Percentiles rank a stretch among this genome's conserved stretches.
These are phyloP conservation scores for Gossypium arboreum DNA, from an alignment of 345 rosid genomes.

Conservation along the genomic window DNA sequence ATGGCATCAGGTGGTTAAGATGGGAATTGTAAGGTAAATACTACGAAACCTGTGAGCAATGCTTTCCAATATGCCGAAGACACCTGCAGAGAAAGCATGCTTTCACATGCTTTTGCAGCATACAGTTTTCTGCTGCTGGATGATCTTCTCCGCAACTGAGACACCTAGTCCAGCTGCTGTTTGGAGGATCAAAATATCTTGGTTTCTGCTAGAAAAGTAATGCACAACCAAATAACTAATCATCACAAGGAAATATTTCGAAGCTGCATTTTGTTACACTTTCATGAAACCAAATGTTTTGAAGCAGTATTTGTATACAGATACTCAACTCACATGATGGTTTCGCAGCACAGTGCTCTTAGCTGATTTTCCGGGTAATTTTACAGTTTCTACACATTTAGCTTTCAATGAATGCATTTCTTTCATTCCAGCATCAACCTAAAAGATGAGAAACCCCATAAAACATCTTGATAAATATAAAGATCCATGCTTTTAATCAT, in stretches of 20 bases:
- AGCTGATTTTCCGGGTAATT: not conserved
- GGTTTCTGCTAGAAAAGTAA: constrained; percentile 23
- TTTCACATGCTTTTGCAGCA: constrained; percentile 17
- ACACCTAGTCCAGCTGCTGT: not conserved
- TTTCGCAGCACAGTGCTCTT: constrained; percentile 21
- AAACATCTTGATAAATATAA: constrained; percentile 11
- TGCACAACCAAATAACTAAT: not conserved
- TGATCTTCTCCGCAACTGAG: constrained; percentile 19
- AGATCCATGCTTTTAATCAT: not conserved
- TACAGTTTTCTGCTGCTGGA: constrained; percentile 12
- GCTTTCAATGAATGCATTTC: not conserved
- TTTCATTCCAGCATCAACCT: constrained; percentile 16
- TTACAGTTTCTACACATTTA: not conserved
- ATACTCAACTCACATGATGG: constrained; percentile 26
- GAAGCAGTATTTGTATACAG: not conserved
- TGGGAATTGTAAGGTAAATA: constrained; percentile 6
- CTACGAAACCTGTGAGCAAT: constrained; percentile 27
- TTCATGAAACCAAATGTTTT: not conserved
- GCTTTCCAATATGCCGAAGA: constrained; percentile 22
- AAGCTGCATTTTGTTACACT: not conserved
- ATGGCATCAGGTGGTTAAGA: not conserved
- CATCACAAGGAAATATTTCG: not conserved
- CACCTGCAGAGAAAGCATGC: constrained; percentile 28
- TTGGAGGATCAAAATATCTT: constrained; percentile 34
- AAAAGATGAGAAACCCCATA: not conserved